These are phyloP conservation scores for Leucogyrophana mollusca DNA, from an alignment of 768 basidiomycete genomes.

Conservation along the genomic window DNA sequence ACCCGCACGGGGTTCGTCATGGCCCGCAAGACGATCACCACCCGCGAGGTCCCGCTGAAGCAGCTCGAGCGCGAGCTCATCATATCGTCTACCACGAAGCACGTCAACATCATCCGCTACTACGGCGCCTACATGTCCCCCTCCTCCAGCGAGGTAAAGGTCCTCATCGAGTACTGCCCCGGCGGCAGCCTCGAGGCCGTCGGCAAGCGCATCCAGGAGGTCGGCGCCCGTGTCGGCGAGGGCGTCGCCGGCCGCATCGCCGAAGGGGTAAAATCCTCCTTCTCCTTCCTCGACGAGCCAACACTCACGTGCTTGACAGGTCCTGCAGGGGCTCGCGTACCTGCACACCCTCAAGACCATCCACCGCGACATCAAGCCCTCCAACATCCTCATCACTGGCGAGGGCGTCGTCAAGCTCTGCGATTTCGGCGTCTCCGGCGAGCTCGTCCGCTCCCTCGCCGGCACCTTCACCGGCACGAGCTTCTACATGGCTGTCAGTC, in stretches of 20 bases:
- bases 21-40: slow-evolving; percentile 94
- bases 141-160: slow-evolving; percentile 88
- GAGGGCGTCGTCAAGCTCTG: slow-evolving; percentile 89
- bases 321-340: slow-evolving; percentile 90
- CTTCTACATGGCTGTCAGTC: slow-evolving; percentile 96
- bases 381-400: slow-evolving; percentile 86
- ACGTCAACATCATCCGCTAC: slow-evolving; percentile 87
- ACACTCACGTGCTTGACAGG: slow-evolving; percentile 38
- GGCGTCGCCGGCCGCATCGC: slow-evolving; percentile 89
- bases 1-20: slow-evolving; percentile 75
- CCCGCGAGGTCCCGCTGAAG: slow-evolving; percentile 85
- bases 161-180: slow-evolving; percentile 89
- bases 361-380: slow-evolving; percentile 94
- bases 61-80: slow-evolving; percentile 91
- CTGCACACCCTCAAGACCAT: slow-evolving; percentile 90
- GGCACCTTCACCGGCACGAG: slow-evolving; percentile 98
- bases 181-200: slow-evolving; percentile 90
- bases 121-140: slow-evolving; percentile 90
- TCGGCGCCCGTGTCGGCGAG: slow-evolving; percentile 79
- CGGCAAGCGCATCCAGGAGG: slow-evolving; percentile 78
- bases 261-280: slow-evolving; percentile 73
- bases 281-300: neutral
- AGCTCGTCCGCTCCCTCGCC: slow-evolving; percentile 86
- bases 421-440: slow-evolving; percentile 98
- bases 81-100: slow-evolving; percentile 82